Base-by-base conservation (phyloP, 1,284 basidiomycete species). In the Apiotrichum veenhuisii region DNA sequence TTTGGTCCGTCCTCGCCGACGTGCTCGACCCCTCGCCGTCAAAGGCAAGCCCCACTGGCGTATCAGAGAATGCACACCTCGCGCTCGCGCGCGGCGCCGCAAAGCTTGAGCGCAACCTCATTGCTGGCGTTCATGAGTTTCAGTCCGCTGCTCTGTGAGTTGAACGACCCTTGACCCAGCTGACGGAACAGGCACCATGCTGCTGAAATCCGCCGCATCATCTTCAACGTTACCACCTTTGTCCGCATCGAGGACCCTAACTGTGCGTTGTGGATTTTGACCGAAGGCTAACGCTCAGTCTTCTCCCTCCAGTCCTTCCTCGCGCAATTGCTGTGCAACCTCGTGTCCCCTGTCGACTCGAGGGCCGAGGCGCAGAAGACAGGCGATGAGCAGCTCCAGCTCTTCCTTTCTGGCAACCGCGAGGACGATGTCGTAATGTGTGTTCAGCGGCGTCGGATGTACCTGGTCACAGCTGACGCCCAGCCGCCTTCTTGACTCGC, bases 401-500 rank as follows among this genome's bases (percentile, higher is more conserved):
- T 65, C 11, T 75, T 73, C 50, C 60, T 72, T 2, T 64, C 64
- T 3, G 75, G 74, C 14, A 42, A 50, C 2, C 59, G 75, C 12
- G 69, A 73, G 41, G 68, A 71, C 54, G 72, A 85, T 44, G 79
- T 93, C 14, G 74, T 93, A 55, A 82, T 87, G 91, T 91, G 73
- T 68, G 85, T 62, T 1, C 15, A 14, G 9, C 17, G 15, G 22
- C 8, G 23, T 12, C 33, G n/a, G 15, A 17, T 9, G 36, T 14
- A 8, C 12, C 18, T n/a, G 11, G 2, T n/a, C n/a, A n/a, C 3
- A 55, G 36, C 55, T 64, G 42, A 52, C 51, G 2, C 2, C 15
- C 70, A 91, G 89, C 66, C 88, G 90, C 33, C 77, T 91, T 23
- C 78, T 92, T 22, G 80, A 82, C 45, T 87, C 85, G 27, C 81